A percentile compares a stretch with the other conserved stretches of the same genome.
Evolutionary conservation across 192 early-diverging fungal species (phyloP).

Genomic region (Umbelopsis ramanniana): DNA sequence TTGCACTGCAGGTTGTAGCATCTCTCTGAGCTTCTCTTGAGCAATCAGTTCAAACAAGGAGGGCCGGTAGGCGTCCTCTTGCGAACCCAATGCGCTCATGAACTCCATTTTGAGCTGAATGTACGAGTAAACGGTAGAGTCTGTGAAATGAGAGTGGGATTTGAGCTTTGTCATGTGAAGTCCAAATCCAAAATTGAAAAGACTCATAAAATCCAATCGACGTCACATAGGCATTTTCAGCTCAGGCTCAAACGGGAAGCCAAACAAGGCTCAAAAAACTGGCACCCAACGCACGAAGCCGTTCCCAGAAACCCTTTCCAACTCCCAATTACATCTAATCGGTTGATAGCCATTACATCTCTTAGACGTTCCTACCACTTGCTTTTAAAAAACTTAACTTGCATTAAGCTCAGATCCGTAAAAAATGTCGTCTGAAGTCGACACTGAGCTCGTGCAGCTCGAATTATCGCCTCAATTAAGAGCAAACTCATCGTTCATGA

Average conservation of each 20-base stretch:
- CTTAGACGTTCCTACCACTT: not conserved
- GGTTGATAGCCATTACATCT: not conserved
- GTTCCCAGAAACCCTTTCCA: not conserved
- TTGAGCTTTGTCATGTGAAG: slow-evolving; percentile 2
- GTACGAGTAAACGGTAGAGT: not conserved
- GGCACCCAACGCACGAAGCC: not conserved
- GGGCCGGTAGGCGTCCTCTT: slow-evolving; percentile 76
- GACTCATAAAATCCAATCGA: not conserved
- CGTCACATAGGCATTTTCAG: not conserved
- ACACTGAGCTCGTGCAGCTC: slow-evolving; percentile 43
- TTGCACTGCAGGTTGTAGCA: slow-evolving; percentile 83
- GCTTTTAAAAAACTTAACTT: not conserved
- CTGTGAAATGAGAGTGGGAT: not conserved
- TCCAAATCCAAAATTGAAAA: not conserved
- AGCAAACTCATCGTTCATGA: slow-evolving; percentile 48
- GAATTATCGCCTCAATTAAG: slow-evolving; percentile 37
- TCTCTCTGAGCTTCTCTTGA: slow-evolving; percentile 79
- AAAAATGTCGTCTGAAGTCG: slow-evolving; percentile 27
- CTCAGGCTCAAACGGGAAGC: not conserved
- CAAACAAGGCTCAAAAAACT: not conserved
- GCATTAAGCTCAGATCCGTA: slow-evolving; percentile 20
- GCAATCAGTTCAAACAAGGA: slow-evolving; percentile 91
- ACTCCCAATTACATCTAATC: not conserved
- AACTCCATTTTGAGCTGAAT: slow-evolving; percentile 69
- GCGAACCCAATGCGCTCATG: slow-evolving; percentile 78